A percentile compares a stretch with the other conserved stretches of the same genome.
Conservation (phyloP, 2,329 filamentous ascomycete species). For the Sarocladiaceae sp. region DNA sequence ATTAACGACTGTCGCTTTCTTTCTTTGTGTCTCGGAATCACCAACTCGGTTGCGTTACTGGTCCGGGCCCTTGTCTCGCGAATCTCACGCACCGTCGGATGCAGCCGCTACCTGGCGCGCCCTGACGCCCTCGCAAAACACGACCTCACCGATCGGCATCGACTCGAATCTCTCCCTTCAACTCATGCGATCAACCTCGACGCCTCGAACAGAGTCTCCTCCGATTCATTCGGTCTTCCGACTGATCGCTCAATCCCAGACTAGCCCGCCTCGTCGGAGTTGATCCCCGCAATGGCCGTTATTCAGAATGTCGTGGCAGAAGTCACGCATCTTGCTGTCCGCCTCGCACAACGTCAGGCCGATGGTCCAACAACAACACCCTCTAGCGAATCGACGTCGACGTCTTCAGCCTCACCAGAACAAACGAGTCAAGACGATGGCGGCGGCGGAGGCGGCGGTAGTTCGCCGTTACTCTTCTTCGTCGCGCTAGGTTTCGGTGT, state of each 20-base stretch:
- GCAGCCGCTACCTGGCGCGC: neutral
- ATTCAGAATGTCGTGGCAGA: slow-evolving; percentile 32
- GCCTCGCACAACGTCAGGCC: slow-evolving; percentile 20
- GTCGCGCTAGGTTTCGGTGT: slow-evolving; percentile 95
- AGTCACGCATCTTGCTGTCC: slow-evolving; percentile 31
- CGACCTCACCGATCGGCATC: neutral
- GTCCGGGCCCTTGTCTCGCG: slow-evolving; percentile 1
- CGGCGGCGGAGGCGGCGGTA: slow-evolving; percentile 23
- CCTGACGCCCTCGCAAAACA: neutral
- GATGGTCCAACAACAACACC: slow-evolving; percentile 14
- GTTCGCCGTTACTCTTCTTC: slow-evolving; percentile 64
- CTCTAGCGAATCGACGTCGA: slow-evolving; percentile 12
- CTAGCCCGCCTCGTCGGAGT: neutral
- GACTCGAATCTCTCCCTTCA: neutral
- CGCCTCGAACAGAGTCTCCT: neutral
- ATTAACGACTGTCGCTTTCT: neutral
- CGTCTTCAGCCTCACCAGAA: slow-evolving; percentile 16
- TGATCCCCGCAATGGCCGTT: slow-evolving; percentile 27
- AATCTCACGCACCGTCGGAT: slow-evolving; percentile 4
- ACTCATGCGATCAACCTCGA: neutral
- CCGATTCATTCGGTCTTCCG: slow-evolving; percentile 2
- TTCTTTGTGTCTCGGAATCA: slow-evolving; percentile 1
- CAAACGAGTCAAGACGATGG: slow-evolving; percentile 10
- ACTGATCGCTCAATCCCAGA: neutral
- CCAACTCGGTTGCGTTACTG: neutral